Percentiles rank a stretch among this genome's conserved stretches.
Conservation (phyloP, 2,329 filamentous ascomycete genomes). For the Aspergillus sp. region DNA sequence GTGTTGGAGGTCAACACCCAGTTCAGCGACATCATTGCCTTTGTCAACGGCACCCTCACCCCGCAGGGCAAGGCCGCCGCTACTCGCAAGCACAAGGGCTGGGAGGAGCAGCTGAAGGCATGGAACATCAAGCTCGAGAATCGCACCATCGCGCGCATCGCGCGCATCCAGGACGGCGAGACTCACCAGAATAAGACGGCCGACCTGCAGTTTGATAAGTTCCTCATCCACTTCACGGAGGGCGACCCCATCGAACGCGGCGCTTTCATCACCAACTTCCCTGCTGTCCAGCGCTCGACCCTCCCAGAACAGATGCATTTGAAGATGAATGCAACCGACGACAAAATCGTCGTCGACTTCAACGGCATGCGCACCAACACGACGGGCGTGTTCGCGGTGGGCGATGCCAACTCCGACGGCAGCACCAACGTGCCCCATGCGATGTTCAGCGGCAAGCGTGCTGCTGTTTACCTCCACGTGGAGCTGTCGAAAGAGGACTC, state of each 20-base stretch:
- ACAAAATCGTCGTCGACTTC: conserved; percentile 47
- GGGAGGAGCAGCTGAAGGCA: conserved; percentile 49
- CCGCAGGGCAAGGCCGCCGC: conserved; percentile 40
- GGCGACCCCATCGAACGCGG: conserved; percentile 48
- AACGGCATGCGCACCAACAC: conserved; percentile 52
- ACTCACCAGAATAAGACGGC: conserved; percentile 25
- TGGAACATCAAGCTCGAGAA: conserved; percentile 58
- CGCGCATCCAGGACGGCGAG: conserved; percentile 43
- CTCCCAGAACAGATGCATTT: conserved; percentile 52
- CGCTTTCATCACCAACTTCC: conserved; percentile 54
- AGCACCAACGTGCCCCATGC: conserved; percentile 62
- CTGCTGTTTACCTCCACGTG: conserved; percentile 57
- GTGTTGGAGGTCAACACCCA: conserved; percentile 56
- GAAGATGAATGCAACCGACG: conserved; percentile 40
- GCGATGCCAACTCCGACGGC: conserved; percentile 61
- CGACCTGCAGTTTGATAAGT: conserved; percentile 51
- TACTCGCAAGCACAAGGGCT: conserved; percentile 42
- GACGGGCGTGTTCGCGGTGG: conserved; percentile 56
- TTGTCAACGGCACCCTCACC: conserved; percentile 61
- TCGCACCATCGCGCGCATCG: conserved; percentile 51
- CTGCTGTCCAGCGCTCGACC: conserved; percentile 48
- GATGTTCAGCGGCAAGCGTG: conserved; percentile 58
- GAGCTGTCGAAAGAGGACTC: conserved; percentile 34
- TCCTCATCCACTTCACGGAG: conserved; percentile 53
- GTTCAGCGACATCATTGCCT: conserved; percentile 56